A percentile compares a stretch with the other conserved stretches of the same genome.
Evolutionary conservation across 305 asterid species (phyloP).

Genomic region (Fraxinus sp.): DNA sequence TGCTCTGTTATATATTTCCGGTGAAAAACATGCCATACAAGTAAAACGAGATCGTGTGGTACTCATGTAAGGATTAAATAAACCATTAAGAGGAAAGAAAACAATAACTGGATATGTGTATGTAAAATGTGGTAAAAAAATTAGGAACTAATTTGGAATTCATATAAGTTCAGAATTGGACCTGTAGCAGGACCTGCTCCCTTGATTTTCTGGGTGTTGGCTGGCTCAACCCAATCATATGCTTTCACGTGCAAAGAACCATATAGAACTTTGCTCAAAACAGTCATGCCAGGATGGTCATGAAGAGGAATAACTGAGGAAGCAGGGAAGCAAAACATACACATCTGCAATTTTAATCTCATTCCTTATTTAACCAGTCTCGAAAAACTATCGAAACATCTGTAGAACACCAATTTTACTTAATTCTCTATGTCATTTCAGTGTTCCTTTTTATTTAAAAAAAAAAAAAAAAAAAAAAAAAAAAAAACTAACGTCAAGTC

Average conservation of each 20-base stretch:
- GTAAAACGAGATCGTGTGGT: background rate
- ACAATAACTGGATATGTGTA: background rate
- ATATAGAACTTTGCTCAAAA: conserved; percentile 85
- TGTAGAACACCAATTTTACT: conserved; percentile 10
- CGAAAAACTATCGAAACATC: conserved; percentile 13
- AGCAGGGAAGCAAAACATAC: conserved; percentile 90
- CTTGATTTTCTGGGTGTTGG: conserved; percentile 47
- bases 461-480: background rate
- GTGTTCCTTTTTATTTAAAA: background rate
- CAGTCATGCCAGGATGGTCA: conserved; percentile 97
- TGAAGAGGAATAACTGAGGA: conserved; percentile 96
- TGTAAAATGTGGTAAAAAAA: background rate
- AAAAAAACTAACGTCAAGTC: background rate
- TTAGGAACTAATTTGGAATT: background rate
- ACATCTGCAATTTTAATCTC: conserved; percentile 64
- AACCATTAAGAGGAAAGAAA: background rate
- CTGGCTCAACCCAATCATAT: conserved; percentile 97
- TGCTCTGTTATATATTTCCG: background rate
- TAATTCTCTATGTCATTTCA: background rate
- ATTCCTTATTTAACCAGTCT: conserved; percentile 27
- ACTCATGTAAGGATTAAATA: background rate
- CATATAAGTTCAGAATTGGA: conserved; percentile 26
- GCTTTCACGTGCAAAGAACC: conserved; percentile 97
- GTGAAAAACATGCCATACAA: background rate
- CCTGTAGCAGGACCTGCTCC: conserved; percentile 61